Base-by-base conservation (phyloP, 352 stramenopile genomes). In the Paralagenidium karlingii region DNA sequence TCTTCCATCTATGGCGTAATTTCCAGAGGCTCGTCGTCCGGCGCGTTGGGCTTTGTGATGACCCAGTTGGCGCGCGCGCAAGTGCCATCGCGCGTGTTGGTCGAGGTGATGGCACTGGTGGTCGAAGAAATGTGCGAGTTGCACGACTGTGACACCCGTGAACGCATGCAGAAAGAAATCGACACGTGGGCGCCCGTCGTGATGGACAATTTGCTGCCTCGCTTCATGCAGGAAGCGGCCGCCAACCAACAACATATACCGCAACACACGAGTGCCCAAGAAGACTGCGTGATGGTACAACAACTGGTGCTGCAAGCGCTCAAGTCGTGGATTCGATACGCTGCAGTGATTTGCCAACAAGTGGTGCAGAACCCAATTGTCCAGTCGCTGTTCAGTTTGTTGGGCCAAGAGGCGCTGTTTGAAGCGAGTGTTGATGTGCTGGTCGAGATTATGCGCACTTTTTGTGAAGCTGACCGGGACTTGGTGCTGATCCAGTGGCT, bases 371-470 rank as follows among this genome's bases (percentile, higher is more conserved):
- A 86, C 46, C 58, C 70, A 8, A 43, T 92, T 22, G 30, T 87
- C 34, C 74, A 83, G 45, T 80, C 70, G 20, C 46, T 88, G 24
- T 20, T 81, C 2, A 54, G 46, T 25, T 87, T 87, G 39, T 38
- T 89, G 10, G 50, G 45, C 15, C 58, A 73, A 25, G 75, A 85
- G 21, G 77, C 89, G 24, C 55, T 95, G 7, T 93, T 94, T 37
- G 82, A 94, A 38, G 73, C 63, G 2, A 53, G 71, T 8, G 75
- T 93, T 7, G 83, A 95, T 38, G 50, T 93, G 18, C 48, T 84
- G 10, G 73, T 94, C 18, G 71, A 90, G 34, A 32, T 95, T 8
- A 69, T 94, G 29, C 57, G 55, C 10, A 68, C 58, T 31, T 90
- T 77, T 55, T 48, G 61, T 11, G 60, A 75, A 32, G 37, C 58